Evolutionary conservation across 1,139 yeast species (phyloP).

Genomic region (Debaryomyces nepalensis): DNA sequence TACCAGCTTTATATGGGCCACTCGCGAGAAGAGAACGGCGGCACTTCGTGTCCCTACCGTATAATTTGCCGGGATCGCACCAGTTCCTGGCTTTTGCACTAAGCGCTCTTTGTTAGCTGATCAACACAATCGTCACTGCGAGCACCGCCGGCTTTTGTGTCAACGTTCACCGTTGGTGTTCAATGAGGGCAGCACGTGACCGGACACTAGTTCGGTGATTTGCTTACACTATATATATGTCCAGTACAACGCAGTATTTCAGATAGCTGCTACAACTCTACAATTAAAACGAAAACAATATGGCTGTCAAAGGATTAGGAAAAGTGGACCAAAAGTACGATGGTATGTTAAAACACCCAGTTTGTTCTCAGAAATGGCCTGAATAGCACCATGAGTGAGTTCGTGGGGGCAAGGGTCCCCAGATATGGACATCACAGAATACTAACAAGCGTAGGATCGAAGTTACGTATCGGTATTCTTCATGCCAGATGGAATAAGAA

Average conservation of each 20-base stretch:
- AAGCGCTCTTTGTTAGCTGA: constrained; percentile 1
- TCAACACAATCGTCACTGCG: not conserved
- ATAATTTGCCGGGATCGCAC: constrained; percentile 6
- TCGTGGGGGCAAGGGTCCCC: not conserved
- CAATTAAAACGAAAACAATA: constrained; percentile 25
- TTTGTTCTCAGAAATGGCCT: not conserved
- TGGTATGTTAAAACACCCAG: constrained; percentile 37
- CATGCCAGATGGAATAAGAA: constrained; percentile 94
- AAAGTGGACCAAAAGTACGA: constrained; percentile 71
- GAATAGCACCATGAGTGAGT: not conserved
- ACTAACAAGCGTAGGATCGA: constrained; percentile 45
- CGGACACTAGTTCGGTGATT: not conserved
- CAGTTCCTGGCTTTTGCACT: not conserved
- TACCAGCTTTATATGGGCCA: constrained; percentile 2
- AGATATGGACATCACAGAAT: not conserved
- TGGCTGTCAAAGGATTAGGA: constrained; percentile 86
- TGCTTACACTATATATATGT: not conserved
- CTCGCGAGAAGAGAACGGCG: not conserved
- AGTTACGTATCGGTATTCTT: constrained; percentile 77
- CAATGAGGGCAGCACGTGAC: not conserved
- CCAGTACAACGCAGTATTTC: not conserved
- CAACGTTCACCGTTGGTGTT: not conserved
- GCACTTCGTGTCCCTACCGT: not conserved
- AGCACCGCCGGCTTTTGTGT: not conserved
- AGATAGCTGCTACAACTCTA: not conserved